Evolutionary conservation across 306 rosid genomes (phyloP), one percentile per base, ranked within the genome.

Genomic region (Cicer bijugum): DNA sequence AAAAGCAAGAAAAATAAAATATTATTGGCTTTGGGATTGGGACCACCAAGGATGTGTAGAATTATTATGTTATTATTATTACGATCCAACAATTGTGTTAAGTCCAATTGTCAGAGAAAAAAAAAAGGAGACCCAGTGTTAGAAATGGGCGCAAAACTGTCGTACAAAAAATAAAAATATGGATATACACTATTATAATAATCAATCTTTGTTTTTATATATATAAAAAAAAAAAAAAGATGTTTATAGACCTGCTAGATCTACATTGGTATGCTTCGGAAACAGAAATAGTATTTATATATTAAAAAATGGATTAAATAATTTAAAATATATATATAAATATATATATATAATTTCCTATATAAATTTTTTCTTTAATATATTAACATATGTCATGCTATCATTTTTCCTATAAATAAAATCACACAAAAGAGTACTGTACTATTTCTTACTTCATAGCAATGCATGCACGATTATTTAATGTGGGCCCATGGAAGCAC

Each of bases 401-500:
- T 28, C 33, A 28, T 28, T 28, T 28, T 28, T 3, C 33, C 2
- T 0, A 48, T 17, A 48, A 40, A 62, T 50, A 65, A 76, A 43
- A 6, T 20, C 59, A 5, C 43, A 17, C 0, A 38, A 55, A 52
- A 80, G 82, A 84, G 59, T 12, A 46, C 5, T 3, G 33, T 28
- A 28, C 78, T 79, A 76, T 71, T 71, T 16, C 57, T 64, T 39
- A 45, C 7, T 45, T 66, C 1, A 9, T 37, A 64, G 67, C 15
- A 67, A 60, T 69, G 50, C 44, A 77, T 59, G 69, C 37, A 68
- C 10, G 52, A 57, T 55, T 50, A 16, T 33, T 8, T n/a, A 7
- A 14, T 61, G 81, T 79, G 84, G 83, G 69, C 82, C 75, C 8
- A 51, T 14, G 19, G 38, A 40, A 71, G 12, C 71, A 72, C 79